Evolutionary conservation across 2,329 filamentous ascomycete genomes (phyloP).

Genomic region (Coniochaeta sp.): DNA sequence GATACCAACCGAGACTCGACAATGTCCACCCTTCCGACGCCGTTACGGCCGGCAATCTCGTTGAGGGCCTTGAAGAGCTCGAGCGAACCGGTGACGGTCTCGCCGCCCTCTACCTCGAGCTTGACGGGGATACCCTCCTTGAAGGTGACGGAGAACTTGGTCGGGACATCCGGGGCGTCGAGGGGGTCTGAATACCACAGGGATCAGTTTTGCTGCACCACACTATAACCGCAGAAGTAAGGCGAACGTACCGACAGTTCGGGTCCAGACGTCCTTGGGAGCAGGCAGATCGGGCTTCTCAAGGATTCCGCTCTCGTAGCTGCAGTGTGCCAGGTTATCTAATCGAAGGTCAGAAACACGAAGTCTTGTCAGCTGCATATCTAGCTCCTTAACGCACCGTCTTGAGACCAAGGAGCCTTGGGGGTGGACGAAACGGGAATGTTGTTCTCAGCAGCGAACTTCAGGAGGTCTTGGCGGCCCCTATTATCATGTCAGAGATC

Average conservation of each 20-base stretch:
- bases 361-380: neutral
- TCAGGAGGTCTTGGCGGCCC: slow-evolving; percentile 65
- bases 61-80: slow-evolving; percentile 61
- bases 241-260: slow-evolving; percentile 30
- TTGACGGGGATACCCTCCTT: slow-evolving; percentile 62
- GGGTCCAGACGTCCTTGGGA: slow-evolving; percentile 66
- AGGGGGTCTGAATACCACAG: slow-evolving; percentile 41
- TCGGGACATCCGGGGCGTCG: slow-evolving; percentile 55
- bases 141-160: slow-evolving; percentile 60
- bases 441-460: slow-evolving; percentile 59
- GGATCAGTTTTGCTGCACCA: slow-evolving; percentile 2
- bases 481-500: slow-evolving; percentile 8
- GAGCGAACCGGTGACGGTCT: slow-evolving; percentile 55
- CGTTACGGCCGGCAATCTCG: slow-evolving; percentile 55
- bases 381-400: neutral
- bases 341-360: neutral
- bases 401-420: slow-evolving; percentile 56
- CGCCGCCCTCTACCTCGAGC: slow-evolving; percentile 45
- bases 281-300: slow-evolving; percentile 52
- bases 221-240: neutral
- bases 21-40: slow-evolving; percentile 65
- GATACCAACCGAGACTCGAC: slow-evolving; percentile 29
- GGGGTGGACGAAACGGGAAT: slow-evolving; percentile 64
- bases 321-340: neutral
- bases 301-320: slow-evolving; percentile 49